Percentiles rank a stretch among this genome's conserved stretches.
phyloP scores from a whole-genome alignment of 2,329 filamentous ascomycete genomes.

The Scorias spongiosa region DNA sequence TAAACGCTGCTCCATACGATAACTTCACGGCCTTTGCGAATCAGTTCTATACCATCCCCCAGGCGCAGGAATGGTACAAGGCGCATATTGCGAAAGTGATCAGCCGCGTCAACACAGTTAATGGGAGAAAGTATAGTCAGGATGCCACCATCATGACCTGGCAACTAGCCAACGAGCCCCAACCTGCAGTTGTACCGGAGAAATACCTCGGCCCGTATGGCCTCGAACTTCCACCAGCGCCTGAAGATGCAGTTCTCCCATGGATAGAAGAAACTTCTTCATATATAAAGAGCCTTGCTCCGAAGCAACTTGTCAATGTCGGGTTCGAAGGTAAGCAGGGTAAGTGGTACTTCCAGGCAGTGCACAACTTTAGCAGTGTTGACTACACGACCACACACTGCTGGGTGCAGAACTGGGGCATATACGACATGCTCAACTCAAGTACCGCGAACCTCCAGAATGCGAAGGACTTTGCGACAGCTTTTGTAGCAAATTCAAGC shows the following conservation, averaged over 20 bases:
- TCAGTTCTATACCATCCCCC: slow-evolving; percentile 20
- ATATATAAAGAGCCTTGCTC: slow-evolving; percentile 22
- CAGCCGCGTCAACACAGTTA: slow-evolving; percentile 22
- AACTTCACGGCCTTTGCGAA: slow-evolving; percentile 19
- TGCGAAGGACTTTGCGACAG: slow-evolving; percentile 21
- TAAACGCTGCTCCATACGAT: slow-evolving; percentile 19
- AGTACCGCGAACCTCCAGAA: slow-evolving; percentile 17
- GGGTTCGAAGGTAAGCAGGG: slow-evolving; percentile 26
- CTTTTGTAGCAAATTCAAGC: slow-evolving; percentile 21
- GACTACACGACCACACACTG: slow-evolving; percentile 26
- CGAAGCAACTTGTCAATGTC: slow-evolving; percentile 24
- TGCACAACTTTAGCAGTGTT: slow-evolving; percentile 22
- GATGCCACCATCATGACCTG: slow-evolving; percentile 27
- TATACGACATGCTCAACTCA: slow-evolving; percentile 25
- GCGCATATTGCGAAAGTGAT: slow-evolving; percentile 24
- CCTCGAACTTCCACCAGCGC: slow-evolving; percentile 16
- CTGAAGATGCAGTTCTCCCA: slow-evolving; percentile 20
- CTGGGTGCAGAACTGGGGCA: slow-evolving; percentile 27
- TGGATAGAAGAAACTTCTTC: slow-evolving; percentile 23
- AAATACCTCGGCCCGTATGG: slow-evolving; percentile 16
- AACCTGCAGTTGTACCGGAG: slow-evolving; percentile 14
- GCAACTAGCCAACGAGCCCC: slow-evolving; percentile 27
- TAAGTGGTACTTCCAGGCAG: slow-evolving; percentile 24
- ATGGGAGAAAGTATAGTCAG: slow-evolving; percentile 21
- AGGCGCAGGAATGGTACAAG: slow-evolving; percentile 23